Conservation (phyloP, 371 early-diverging fungal species). For the Ecytonucleospora hepatopenaei region DNA sequence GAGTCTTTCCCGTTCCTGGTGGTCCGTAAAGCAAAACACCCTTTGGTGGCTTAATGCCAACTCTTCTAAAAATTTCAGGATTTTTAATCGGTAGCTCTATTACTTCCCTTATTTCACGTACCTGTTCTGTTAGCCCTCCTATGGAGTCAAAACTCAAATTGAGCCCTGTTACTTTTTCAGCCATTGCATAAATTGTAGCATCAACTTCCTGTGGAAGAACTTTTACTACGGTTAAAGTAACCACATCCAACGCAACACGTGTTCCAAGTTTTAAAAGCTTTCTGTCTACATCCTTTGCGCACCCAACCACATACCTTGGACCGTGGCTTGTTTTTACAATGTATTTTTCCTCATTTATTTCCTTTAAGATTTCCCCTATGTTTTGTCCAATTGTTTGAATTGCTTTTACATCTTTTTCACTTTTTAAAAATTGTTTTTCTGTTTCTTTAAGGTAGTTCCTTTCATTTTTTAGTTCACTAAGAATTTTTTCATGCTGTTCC, state of each 20-base stretch:
- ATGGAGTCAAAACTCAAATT: constrained; percentile 83
- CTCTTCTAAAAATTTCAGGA: constrained; percentile 89
- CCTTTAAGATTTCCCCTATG: constrained; percentile 93
- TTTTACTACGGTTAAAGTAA: constrained; percentile 95
- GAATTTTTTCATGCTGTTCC: constrained; percentile 76
- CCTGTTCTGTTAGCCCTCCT: constrained; percentile 88
- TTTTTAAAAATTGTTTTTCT: constrained; percentile 77
- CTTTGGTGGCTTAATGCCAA: constrained; percentile 91
- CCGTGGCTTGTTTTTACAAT: constrained; percentile 95
- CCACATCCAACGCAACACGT: constrained; percentile 94
- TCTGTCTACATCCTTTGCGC: constrained; percentile 78
- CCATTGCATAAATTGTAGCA: constrained; percentile 96
- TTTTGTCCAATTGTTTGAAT: constrained; percentile 95
- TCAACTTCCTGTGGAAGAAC: constrained; percentile 93
- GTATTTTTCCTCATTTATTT: constrained; percentile 85
- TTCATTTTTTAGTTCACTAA: constrained; percentile 80
- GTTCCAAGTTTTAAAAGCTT: constrained; percentile 68
- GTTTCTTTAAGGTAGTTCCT: constrained; percentile 61
- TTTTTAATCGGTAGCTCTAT: constrained; percentile 95
- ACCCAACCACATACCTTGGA: constrained; percentile 95
- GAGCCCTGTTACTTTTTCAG: constrained; percentile 68
- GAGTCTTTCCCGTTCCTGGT: constrained; percentile 75
- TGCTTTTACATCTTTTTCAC: constrained; percentile 91
- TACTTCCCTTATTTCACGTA: constrained; percentile 88
- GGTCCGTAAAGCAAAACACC: constrained; percentile 96